Percentiles rank a stretch among this genome's conserved stretches.
These are phyloP conservation scores for Cercospora brassicicola DNA, from an alignment of 2,329 filamentous ascomycete genomes.

Conservation along the genomic window DNA sequence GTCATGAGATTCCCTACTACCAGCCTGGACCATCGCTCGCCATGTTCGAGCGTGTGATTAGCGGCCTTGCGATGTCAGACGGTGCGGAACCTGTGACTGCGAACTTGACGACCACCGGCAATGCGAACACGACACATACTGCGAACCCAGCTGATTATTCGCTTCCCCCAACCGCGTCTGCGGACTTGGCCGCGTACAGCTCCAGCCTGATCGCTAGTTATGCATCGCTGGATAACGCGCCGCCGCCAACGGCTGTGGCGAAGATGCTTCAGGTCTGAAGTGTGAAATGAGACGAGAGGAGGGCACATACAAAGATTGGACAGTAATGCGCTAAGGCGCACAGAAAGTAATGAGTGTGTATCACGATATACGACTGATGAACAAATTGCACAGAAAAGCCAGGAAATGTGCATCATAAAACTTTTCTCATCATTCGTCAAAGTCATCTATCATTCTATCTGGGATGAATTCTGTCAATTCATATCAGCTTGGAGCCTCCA, in stretches of 20 bases:
- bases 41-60: constrained; percentile 52
- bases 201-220: constrained; percentile 20
- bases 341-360: not conserved
- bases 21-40: constrained; percentile 50
- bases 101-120: constrained; percentile 38
- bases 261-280: not conserved
- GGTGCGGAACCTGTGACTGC: constrained; percentile 43
- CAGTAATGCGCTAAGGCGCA: not conserved
- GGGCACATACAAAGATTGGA: not conserved
- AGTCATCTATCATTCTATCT: not conserved
- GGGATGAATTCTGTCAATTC: not conserved
- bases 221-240: constrained; percentile 8
- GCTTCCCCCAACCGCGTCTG: constrained; percentile 33
- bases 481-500: constrained; percentile 26
- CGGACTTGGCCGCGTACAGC: constrained; percentile 10
- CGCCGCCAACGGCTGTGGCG: constrained; percentile 10
- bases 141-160: constrained; percentile 31
- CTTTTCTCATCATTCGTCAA: not conserved
- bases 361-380: not conserved
- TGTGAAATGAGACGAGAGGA: not conserved
- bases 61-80: constrained; percentile 52
- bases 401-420: not conserved
- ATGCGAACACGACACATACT: constrained; percentile 44
- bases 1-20: constrained; percentile 56
- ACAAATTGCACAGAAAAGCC: not conserved